A percentile compares a stretch with the other conserved stretches of the same genome.
These are phyloP conservation scores for Saccharomycopsis guyanensis DNA, from an alignment of 805 yeast genomes.

Conservation along the genomic window DNA sequence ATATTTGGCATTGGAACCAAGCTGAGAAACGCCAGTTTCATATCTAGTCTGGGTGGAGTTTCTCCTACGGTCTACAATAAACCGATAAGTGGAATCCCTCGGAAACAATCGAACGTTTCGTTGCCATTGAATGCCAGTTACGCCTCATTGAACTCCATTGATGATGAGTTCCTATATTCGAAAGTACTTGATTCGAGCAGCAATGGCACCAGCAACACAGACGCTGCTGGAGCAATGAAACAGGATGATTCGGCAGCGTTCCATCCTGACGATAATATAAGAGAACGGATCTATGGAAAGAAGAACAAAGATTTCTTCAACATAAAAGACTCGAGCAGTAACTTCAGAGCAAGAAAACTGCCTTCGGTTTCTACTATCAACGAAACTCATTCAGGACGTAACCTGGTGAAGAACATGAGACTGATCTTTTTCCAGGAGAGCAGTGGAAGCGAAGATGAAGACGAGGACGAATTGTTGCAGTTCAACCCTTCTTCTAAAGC, in stretches of 20 bases:
- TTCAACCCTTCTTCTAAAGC: slow-evolving; percentile 5
- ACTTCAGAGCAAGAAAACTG: slow-evolving; percentile 2
- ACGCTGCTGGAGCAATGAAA: neutral
- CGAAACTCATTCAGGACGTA: slow-evolving; percentile 3
- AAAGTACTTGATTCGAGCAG: neutral
- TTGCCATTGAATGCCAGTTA: slow-evolving; percentile 66
- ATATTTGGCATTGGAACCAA: slow-evolving; percentile 12
- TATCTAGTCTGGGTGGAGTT: neutral
- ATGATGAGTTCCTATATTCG: slow-evolving; percentile 18
- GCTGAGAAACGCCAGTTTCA: slow-evolving; percentile 11
- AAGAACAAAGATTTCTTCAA: slow-evolving; percentile 9
- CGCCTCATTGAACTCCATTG: slow-evolving; percentile 66
- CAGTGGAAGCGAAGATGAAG: neutral
- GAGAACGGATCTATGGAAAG: slow-evolving; percentile 16
- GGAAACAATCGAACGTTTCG: slow-evolving; percentile 52
- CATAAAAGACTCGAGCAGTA: slow-evolving; percentile 1
- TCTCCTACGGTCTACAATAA: slow-evolving; percentile 7
- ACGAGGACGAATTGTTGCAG: slow-evolving; percentile 9
- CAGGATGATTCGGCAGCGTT: neutral
- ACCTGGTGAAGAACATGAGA: neutral
- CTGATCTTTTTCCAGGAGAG: neutral
- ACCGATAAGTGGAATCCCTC: slow-evolving; percentile 30
- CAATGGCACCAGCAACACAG: neutral
- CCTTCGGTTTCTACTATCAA: slow-evolving; percentile 16
- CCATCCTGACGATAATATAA: neutral